Evolutionary conservation across 75 land plant genomes (phyloP), one percentile per base, ranked within the genome.

Genomic region (Pinus tabuliformis): DNA sequence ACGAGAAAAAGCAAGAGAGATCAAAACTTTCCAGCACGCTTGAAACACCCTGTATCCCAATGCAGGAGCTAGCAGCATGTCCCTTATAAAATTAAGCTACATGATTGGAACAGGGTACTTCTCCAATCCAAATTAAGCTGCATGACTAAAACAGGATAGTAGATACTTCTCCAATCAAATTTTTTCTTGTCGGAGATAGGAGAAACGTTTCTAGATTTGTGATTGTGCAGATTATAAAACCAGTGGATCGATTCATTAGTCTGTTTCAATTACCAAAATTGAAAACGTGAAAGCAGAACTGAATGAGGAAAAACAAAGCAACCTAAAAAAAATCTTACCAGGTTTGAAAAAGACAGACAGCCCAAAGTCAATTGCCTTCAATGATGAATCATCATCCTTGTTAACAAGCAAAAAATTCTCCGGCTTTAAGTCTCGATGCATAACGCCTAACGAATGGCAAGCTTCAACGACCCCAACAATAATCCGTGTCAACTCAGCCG

Each of bases 341-440:
- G 94, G 96, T 75, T 91, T 89, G 80, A 93, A 93, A 83, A 93
- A 93, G 17, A 91, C 86, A 9, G 96, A 93, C 39, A 91, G 84
- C 33, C 96, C 96, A 78, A 93, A 93, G 70, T 93, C 96, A 56
- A 88, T 91, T 12, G 95, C 91, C 76, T 93, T 93, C 58, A 93
- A 87, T 12, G 91, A 87, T 18, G 86, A 84, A 71, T 93, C 93
- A 59, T 93, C 94, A 76, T 87, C 91, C 86, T 91, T 89, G 76
- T 91, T 87, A 28, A 79, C 85, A 78, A 93, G 78, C 81, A 93
- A 78, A 75, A 93, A 93, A 62, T 93, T 93, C 79, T 93, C 96
- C 2, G 95, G 88, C 82, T 89, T 89, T 14, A 89, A 59, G 75
- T 89, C 91, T 49, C 91, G 79, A 64, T 89, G 91, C 89, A 93